Conservation (phyloP, 2,329 filamentous ascomycete species). For the Beauveria sp. region DNA sequence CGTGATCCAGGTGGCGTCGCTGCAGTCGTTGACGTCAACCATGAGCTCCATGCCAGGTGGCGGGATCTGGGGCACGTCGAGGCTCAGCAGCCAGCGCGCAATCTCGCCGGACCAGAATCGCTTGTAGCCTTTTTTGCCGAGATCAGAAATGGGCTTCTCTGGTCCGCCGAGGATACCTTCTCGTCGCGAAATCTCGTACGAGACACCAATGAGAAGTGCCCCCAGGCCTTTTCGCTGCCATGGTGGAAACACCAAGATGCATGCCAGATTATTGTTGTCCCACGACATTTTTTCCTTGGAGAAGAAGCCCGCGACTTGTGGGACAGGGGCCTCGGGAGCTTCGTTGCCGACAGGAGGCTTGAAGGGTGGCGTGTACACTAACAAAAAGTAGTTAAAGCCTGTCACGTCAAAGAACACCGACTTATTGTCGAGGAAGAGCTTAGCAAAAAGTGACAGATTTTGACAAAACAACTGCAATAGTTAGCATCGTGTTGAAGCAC, state of each 20-base stretch:
- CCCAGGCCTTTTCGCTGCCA: conserved; percentile 90
- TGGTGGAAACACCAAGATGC: conserved; percentile 90
- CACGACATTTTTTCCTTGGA: conserved; percentile 98
- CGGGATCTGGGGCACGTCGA: conserved; percentile 30
- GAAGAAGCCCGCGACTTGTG: conserved; percentile 82
- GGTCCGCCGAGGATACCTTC: conserved; percentile 84
- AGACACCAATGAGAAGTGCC: conserved; percentile 81
- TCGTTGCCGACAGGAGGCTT: conserved; percentile 14
- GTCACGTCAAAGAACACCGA: conserved; percentile 96
- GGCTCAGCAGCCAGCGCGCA: conserved; percentile 54
- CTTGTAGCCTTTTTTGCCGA: conserved; percentile 75
- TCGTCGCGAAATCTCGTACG: conserved; percentile 81
- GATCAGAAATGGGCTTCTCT: conserved; percentile 84
- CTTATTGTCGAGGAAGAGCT: conserved; percentile 96
- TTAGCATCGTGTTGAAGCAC: conserved; percentile 10
- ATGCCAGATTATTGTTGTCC: conserved; percentile 97
- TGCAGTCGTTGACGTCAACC: conserved; percentile 63
- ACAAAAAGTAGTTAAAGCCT: conserved; percentile 89
- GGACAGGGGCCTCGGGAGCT: conserved; percentile 13
- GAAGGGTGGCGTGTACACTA: conserved; percentile 59
- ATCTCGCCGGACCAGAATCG: conserved; percentile 84
- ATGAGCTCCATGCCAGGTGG: conserved; percentile 36
- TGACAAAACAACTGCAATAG: conserved; percentile 69
- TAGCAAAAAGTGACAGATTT: conserved; percentile 91
- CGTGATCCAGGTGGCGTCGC: conserved; percentile 72